Conservation (phyloP, 1,139 yeast species). For the Kodamaea anthophila region DNA sequence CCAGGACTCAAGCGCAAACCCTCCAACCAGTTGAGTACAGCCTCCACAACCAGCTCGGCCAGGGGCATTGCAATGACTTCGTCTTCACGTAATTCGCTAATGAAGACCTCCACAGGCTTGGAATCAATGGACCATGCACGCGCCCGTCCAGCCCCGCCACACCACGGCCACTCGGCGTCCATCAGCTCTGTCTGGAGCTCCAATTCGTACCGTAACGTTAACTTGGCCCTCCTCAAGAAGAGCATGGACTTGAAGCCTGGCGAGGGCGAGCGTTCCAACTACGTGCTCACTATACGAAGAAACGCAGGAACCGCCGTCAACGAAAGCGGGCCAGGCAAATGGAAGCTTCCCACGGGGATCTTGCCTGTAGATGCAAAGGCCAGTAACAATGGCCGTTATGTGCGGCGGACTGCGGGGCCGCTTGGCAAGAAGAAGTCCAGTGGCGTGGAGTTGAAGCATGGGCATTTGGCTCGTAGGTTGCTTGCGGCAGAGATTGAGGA, state of each 20-base stretch:
- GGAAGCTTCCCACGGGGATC: slow-evolving; percentile 66
- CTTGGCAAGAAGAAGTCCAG: slow-evolving; percentile 29
- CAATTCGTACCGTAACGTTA: slow-evolving; percentile 31
- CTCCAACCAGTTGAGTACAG: slow-evolving; percentile 4
- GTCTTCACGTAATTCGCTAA: slow-evolving; percentile 7
- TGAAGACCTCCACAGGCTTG: slow-evolving; percentile 7
- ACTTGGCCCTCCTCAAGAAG: slow-evolving; percentile 34
- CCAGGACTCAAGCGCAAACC: slow-evolving; percentile 3
- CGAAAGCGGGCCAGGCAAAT: slow-evolving; percentile 48
- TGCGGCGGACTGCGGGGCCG: slow-evolving; percentile 25
- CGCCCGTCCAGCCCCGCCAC: slow-evolving; percentile 1
- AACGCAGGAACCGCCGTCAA: slow-evolving; percentile 52
- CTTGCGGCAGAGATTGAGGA: slow-evolving; percentile 77
- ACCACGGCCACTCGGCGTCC: slow-evolving; percentile 28
- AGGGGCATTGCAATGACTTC: too few relatives aligned
- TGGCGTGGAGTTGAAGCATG: slow-evolving; percentile 66
- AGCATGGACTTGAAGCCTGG: slow-evolving; percentile 37
- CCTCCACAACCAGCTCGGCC: slow-evolving; percentile 6
- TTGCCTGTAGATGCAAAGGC: slow-evolving; percentile 36
- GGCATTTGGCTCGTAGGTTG: slow-evolving; percentile 67
- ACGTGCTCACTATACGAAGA: slow-evolving; percentile 49
- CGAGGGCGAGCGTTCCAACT: slow-evolving; percentile 48
- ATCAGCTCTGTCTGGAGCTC: slow-evolving; percentile 34
- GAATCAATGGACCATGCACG: slow-evolving; percentile 7
- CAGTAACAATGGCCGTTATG: slow-evolving; percentile 26